Percentiles rank a stretch among this genome's conserved stretches.
Evolutionary conservation across 2,329 filamentous ascomycete genomes (phyloP).

Genomic region (Chaetothyriales sp.): DNA sequence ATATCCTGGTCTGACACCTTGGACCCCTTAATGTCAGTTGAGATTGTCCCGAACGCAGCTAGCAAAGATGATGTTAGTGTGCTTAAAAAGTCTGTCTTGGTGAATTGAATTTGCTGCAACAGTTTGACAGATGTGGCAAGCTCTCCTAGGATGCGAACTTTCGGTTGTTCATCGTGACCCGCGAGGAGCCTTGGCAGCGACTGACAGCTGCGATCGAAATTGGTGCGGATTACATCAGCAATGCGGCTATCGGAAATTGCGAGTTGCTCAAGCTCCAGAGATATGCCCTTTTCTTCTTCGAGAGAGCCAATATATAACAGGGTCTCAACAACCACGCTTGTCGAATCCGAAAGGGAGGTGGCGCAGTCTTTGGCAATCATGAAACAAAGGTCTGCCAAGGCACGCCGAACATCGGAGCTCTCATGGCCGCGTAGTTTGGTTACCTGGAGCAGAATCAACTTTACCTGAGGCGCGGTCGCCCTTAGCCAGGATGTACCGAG

Average conservation of each 20-base stretch:
- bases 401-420: constrained; percentile 52
- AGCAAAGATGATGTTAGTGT: not conserved
- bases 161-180: constrained; percentile 64
- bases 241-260: constrained; percentile 49
- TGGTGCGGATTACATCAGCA: constrained; percentile 51
- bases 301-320: constrained; percentile 54
- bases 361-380: constrained; percentile 67
- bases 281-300: constrained; percentile 30
- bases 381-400: constrained; percentile 59
- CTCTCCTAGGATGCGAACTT: constrained; percentile 58
- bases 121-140: constrained; percentile 48
- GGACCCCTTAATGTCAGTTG: not conserved
- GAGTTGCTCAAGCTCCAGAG: constrained; percentile 43
- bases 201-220: constrained; percentile 66
- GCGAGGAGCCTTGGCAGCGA: constrained; percentile 74
- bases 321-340: constrained; percentile 64
- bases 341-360: constrained; percentile 54
- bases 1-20: not conserved
- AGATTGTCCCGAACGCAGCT: not conserved
- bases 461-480: constrained; percentile 67
- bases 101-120: not conserved
- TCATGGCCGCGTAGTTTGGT: constrained; percentile 62
- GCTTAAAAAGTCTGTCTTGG: not conserved
- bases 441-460: constrained; percentile 65
- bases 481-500: constrained; percentile 55